Base-by-base conservation (phyloP, 768 basidiomycete species). In the Leccinum disarticulatum region DNA sequence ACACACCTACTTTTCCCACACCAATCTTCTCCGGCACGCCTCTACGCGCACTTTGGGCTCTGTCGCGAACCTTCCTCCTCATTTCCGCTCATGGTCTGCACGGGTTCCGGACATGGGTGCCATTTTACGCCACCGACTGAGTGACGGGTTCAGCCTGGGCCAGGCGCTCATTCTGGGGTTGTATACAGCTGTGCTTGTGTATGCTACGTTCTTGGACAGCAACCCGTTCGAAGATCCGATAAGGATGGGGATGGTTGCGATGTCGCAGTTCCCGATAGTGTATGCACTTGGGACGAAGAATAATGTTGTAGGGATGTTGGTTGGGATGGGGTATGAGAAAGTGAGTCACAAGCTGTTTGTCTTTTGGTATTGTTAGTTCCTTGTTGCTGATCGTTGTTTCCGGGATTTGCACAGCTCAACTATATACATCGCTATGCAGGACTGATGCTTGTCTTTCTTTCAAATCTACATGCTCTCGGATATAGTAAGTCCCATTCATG, bases 391-490 rank as follows among this genome's bases (percentile, higher is more conserved):
- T 53, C 13, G 19, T 43, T 46, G 3, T n/a, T 28, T 49, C 17
- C 10, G 47, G 7, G 46, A 54, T 41, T 31, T 50, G 60, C 61
- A 50, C 61, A 84, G 77, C 67, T 82, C 58, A 84, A 84, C 68
- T 83, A 74, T 67, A 67, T 86, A 27, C 85, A 86, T 66, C 82
- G 83, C 19, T 81, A 79, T 67, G 71, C 76, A 1, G 85, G 85
- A 14, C 60, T 74, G 5, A 59, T 81, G 57, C 52, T 81, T 27
- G 73, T 78, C 22, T 28, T 82, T 28, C 70, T 77, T 10, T 70
- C 75, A 4, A 77, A 82, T 28, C 60, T 82, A 1, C 82, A 83
- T 55, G 71, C 69, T 25, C 1, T 79, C 19, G 75, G 77, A 6
- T 83, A 75, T 65, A 64, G 82, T 76, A 56, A 60, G 74, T 64